phyloP scores from a whole-genome alignment of 208 protist genomes.

The Strigomonas culicis region DNA sequence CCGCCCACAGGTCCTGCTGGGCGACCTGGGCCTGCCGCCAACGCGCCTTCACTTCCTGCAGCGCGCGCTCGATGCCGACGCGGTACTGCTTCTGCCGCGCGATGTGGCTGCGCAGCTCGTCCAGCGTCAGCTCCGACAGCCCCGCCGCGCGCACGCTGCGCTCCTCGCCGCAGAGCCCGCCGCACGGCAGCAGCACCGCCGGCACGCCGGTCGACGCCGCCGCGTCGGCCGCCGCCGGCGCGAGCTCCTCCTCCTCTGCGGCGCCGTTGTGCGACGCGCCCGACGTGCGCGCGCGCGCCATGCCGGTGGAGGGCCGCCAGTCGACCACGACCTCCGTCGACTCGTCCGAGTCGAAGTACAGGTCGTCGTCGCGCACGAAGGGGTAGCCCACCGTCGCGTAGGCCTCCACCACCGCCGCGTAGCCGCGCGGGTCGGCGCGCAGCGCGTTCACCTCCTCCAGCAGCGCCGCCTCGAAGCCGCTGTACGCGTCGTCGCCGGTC shows the following conservation, averaged over 20 bases:
- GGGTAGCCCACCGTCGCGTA: constrained; percentile 65
- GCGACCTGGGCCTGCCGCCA: constrained; percentile 35
- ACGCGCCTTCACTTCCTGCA: constrained; percentile 24
- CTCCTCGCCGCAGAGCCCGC: background rate
- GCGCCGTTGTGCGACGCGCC: background rate
- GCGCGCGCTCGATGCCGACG: constrained; percentile 32
- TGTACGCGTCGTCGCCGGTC: constrained; percentile 51
- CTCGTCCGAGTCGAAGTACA: constrained; percentile 35
- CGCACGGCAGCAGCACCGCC: constrained; percentile 1
- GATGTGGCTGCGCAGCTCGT: constrained; percentile 65
- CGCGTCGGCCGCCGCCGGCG: background rate
- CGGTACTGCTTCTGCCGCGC: constrained; percentile 57
- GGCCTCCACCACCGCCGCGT: constrained; percentile 48
- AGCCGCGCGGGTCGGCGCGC: constrained; percentile 50
- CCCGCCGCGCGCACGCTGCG: constrained; percentile 1
- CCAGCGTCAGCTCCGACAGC: constrained; percentile 45
- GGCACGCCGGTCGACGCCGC: background rate
- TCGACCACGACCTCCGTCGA: constrained; percentile 14
- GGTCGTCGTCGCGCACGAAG: constrained; percentile 51
- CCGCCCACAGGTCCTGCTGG: constrained; percentile 42
- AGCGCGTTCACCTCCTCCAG: constrained; percentile 69
- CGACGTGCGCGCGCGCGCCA: background rate
- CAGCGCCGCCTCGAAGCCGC: constrained; percentile 48
- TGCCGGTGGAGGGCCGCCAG: background rate
- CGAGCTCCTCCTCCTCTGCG: background rate